phyloP scores from a whole-genome alignment of 2,329 filamentous ascomycete species.

The Botryotinia narcissicola region DNA sequence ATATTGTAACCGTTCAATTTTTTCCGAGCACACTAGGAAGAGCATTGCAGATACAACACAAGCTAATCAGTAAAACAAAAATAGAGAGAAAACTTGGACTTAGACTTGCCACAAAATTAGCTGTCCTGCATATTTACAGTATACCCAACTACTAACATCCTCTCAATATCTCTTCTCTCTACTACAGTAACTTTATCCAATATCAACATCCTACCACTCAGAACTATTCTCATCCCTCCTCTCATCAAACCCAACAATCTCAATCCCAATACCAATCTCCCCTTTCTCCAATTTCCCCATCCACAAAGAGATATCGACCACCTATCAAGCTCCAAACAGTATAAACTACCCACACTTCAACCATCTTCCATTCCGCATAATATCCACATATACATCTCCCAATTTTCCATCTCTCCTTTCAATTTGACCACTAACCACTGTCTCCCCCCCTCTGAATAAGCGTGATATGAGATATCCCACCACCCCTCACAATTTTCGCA shows the following conservation, averaged over 20 bases:
- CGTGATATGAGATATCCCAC: no score
- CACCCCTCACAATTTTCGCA: not conserved
- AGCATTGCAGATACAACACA: not conserved
- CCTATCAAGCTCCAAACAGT: not conserved
- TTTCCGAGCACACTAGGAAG: not conserved
- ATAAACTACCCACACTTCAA: no score
- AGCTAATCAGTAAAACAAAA: not conserved
- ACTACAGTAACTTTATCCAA: not conserved
- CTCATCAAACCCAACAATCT: no score
- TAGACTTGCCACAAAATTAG: not conserved
- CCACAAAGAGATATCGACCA: not conserved
- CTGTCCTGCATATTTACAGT: not conserved
- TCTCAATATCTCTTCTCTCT: not conserved
- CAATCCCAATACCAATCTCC: no score
- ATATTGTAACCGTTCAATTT: not conserved
- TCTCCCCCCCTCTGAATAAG: not conserved
- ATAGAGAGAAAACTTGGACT: not conserved
- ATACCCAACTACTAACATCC: not conserved
- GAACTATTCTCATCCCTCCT: not conserved
- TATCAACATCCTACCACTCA: not conserved
- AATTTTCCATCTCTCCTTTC: fast-evolving
- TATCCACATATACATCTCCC: no score
- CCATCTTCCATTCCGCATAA: no score
- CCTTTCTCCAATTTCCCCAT: no score
- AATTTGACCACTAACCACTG: not conserved